Percentiles rank a stretch among this genome's conserved stretches.
Conservation (phyloP, 331 rosid genomes). For the Arachis monticola region DNA sequence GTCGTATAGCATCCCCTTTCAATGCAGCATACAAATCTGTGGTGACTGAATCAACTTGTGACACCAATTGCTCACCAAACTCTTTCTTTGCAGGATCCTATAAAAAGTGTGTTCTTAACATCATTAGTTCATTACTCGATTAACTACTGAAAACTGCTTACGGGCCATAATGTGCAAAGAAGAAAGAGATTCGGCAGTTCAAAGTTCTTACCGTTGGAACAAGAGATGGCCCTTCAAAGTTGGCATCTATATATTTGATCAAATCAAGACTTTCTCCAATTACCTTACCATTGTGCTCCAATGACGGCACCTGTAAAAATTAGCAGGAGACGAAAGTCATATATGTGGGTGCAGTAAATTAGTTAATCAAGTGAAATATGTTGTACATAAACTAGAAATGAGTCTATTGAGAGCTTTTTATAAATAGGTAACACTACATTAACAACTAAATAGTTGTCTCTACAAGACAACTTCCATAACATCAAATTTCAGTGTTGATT, state of each 20-base stretch:
- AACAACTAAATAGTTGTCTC: not conserved
- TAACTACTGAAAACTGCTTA: not conserved
- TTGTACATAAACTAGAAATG: no score
- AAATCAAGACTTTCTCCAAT: constrained; percentile 93
- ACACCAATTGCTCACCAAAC: constrained; percentile 61
- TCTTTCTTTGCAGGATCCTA: constrained; percentile 72
- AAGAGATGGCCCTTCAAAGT: constrained; percentile 81
- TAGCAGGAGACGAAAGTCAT: constrained; percentile 3
- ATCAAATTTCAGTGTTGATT: no score
- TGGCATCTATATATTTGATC: constrained; percentile 72
- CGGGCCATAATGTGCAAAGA: constrained; percentile 1
- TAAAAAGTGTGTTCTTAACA: constrained; percentile 20
- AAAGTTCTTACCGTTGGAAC: constrained; percentile 58
- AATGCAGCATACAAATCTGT: constrained; percentile 39
- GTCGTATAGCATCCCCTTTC: constrained; percentile 62
- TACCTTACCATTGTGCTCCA: constrained; percentile 88
- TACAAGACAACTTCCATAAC: no score
- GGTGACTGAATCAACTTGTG: constrained; percentile 54
- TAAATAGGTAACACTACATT: no score
- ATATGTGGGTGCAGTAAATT: not conserved
- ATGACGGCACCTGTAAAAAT: constrained; percentile 65
- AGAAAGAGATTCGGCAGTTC: not conserved
- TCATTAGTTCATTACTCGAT: constrained; percentile 4
- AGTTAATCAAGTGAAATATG: not conserved
- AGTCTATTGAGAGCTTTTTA: no score